Evolutionary conservation across 108 stramenopile species (phyloP).

Genomic region (Nitzschia palea): DNA sequence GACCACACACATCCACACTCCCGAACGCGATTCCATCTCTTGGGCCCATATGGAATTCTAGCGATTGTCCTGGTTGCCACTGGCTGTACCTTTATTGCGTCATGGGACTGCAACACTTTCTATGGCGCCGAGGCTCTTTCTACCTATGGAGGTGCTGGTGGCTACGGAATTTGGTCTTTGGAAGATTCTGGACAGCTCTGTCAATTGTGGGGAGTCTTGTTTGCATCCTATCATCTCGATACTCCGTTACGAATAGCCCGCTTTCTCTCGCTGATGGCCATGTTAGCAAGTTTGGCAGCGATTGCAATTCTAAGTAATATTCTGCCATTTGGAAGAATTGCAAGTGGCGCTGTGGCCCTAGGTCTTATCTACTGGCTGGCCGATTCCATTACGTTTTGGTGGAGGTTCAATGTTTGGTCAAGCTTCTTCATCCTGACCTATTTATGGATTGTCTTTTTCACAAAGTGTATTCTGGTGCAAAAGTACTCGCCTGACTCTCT

Average conservation of each 20-base stretch:
- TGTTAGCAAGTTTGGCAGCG: constrained; percentile 27
- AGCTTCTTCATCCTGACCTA: constrained; percentile 33
- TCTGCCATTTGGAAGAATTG: constrained; percentile 9
- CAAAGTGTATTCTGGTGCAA: constrained; percentile 17
- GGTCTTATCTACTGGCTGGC: constrained; percentile 2
- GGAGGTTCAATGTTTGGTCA: constrained; percentile 32
- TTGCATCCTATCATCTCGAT: constrained; percentile 23
- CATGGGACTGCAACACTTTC: constrained; percentile 13
- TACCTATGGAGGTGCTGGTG: constrained; percentile 4
- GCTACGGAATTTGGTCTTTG: constrained; percentile 15
- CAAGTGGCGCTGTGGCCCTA: constrained; percentile 12
- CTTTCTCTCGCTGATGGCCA: constrained; percentile 24
- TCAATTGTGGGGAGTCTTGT: constrained; percentile 35
- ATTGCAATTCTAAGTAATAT: constrained; percentile 26
- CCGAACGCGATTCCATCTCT: too few relatives aligned
- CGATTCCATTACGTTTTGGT: constrained; percentile 12
- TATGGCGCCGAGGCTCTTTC: constrained; percentile 12
- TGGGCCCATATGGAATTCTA: constrained; percentile 1
- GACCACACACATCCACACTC: too few relatives aligned
- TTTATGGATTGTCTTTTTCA: constrained; percentile 6
- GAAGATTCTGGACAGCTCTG: constrained; percentile 13
- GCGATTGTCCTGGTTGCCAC: not conserved
- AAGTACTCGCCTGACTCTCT: constrained; percentile 14
- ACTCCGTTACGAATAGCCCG: constrained; percentile 15
- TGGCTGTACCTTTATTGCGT: constrained; percentile 14